Conservation (phyloP, 2,329 filamentous ascomycete genomes). For the Colletotrichum lupini region DNA sequence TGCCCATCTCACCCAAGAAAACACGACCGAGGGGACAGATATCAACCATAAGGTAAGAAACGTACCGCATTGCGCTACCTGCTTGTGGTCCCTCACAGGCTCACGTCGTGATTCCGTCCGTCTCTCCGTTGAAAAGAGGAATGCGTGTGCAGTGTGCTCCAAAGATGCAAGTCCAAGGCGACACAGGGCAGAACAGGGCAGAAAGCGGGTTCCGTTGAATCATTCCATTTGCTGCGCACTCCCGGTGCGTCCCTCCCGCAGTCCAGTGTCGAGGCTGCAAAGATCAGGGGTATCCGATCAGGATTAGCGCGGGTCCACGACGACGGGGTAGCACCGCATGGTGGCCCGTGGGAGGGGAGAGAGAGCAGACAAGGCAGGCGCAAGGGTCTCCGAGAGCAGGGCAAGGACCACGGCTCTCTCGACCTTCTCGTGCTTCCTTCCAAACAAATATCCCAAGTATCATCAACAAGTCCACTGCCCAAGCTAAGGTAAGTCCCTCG, state of each 20-base stretch:
- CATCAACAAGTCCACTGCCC: too few relatives aligned
- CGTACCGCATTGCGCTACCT: too few relatives aligned
- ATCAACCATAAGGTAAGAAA: too few relatives aligned
- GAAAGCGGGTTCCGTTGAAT: background rate
- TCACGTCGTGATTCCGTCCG: too few relatives aligned
- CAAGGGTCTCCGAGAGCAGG: background rate
- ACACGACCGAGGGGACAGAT: too few relatives aligned
- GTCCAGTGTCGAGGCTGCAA: background rate
- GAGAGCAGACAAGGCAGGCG: background rate
- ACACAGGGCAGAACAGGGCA: constrained; percentile 1
- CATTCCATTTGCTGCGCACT: background rate
- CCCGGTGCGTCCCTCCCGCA: background rate
- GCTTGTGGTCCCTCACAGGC: too few relatives aligned
- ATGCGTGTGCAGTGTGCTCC: background rate
- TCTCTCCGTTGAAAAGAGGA: background rate
- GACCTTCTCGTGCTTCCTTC: too few relatives aligned
- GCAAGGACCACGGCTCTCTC: background rate
- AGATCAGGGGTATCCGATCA: background rate
- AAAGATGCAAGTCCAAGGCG: constrained; percentile 1
- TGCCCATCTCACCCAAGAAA: too few relatives aligned
- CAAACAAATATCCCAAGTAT: too few relatives aligned
- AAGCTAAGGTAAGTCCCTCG: too few relatives aligned
- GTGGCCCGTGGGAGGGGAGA: background rate
- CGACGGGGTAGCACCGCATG: too few relatives aligned
- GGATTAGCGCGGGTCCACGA: background rate